phyloP scores from a whole-genome alignment of 2,329 filamentous ascomycete genomes.

The Alternaria sp. region DNA sequence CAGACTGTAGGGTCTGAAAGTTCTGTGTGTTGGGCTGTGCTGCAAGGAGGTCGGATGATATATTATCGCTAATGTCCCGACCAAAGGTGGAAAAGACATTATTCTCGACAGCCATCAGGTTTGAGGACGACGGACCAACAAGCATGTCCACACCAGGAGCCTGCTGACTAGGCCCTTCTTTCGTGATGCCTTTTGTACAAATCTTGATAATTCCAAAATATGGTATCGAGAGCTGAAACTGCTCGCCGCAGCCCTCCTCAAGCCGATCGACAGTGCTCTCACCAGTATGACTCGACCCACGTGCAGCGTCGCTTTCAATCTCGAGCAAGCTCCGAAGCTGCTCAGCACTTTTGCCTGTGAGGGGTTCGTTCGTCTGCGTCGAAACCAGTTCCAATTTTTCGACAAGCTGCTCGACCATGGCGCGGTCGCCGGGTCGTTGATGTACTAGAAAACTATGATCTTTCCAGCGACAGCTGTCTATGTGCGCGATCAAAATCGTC shows the following conservation, averaged over 20 bases:
- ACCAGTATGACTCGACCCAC: conserved; percentile 3
- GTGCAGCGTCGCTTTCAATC: conserved; percentile 23
- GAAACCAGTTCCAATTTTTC: conserved; percentile 18
- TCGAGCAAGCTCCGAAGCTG: conserved; percentile 25
- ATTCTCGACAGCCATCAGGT: background rate
- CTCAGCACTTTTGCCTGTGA: conserved; percentile 20
- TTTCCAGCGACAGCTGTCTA: conserved; percentile 18
- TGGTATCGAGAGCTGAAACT: conserved; percentile 27
- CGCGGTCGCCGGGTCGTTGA: conserved; percentile 26
- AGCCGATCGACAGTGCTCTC: background rate
- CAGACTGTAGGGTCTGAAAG: background rate
- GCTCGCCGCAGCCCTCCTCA: conserved; percentile 7
- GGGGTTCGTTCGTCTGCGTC: conserved; percentile 17
- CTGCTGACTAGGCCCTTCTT: background rate
- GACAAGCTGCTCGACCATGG: conserved; percentile 24
- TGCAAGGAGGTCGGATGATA: background rate
- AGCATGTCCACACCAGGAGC: background rate
- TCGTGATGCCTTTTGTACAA: conserved; percentile 26
- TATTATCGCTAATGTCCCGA: background rate
- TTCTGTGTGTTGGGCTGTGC: background rate
- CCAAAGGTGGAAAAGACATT: background rate
- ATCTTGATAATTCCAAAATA: conserved; percentile 48
- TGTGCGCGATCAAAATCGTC: conserved; percentile 29
- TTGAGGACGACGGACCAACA: background rate
- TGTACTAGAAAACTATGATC: conserved; percentile 21